A percentile compares a stretch with the other conserved stretches of the same genome.
These are phyloP conservation scores for Aspergillus campestris DNA, from an alignment of 495 filamentous ascomycete species.

Conservation along the genomic window DNA sequence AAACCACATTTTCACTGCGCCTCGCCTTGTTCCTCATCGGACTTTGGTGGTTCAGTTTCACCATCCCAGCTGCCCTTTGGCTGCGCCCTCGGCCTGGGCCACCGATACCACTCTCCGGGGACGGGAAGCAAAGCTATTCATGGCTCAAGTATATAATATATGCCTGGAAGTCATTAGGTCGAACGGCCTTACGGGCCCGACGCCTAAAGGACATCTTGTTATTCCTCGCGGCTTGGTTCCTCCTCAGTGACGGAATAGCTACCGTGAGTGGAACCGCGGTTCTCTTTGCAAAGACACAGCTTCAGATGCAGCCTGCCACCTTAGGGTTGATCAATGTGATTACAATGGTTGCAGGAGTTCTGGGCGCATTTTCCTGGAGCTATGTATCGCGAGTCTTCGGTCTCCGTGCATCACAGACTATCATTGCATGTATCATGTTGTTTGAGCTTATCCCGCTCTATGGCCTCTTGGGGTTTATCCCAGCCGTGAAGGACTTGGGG, in stretches of 20 bases:
- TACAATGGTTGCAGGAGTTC: slow-evolving; percentile 69
- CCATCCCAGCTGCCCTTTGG: slow-evolving; percentile 82
- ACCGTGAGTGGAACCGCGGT: slow-evolving; percentile 93
- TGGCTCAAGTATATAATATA: slow-evolving; percentile 62
- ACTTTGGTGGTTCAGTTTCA: slow-evolving; percentile 91
- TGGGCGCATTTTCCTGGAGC: slow-evolving; percentile 87
- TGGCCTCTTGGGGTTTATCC: slow-evolving; percentile 81
- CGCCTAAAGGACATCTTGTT: slow-evolving; percentile 77
- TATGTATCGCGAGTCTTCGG: slow-evolving; percentile 56
- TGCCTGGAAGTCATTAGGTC: slow-evolving; percentile 78
- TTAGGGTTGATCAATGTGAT: slow-evolving; percentile 93
- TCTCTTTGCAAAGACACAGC: slow-evolving; percentile 87
- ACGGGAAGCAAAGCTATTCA: slow-evolving; percentile 32
- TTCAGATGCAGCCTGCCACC: slow-evolving; percentile 79
- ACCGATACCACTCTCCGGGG: slow-evolving; percentile 42
- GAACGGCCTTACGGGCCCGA: slow-evolving; percentile 68
- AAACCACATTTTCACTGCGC: slow-evolving; percentile 68
- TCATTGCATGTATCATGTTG: slow-evolving; percentile 78
- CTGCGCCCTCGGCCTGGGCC: slow-evolving; percentile 87
- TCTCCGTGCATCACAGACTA: slow-evolving; percentile 72
- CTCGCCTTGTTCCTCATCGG: slow-evolving; percentile 81
- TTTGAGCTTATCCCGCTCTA: slow-evolving; percentile 93
- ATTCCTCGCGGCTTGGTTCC: slow-evolving; percentile 89
- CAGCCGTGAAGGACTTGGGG: slow-evolving; percentile 65
- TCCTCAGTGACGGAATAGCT: slow-evolving; percentile 87